Conservation (phyloP, 176 grass and related monocot species). For the Metroxylon sagu region DNA sequence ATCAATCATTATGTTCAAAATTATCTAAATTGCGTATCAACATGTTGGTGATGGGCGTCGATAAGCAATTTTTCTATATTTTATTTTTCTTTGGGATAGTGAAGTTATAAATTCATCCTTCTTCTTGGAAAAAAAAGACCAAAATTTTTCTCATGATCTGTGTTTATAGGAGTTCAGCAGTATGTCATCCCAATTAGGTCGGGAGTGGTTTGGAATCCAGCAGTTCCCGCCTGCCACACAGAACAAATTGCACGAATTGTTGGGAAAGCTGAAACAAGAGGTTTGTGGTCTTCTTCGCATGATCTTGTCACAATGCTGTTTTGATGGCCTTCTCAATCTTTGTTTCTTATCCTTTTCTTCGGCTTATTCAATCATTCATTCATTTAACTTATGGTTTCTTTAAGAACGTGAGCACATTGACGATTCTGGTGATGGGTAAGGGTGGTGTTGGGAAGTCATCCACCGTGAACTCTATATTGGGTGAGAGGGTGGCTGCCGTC, state of each 20-base stretch:
- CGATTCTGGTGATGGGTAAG: slow-evolving; percentile 93
- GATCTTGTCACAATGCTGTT: too few relatives aligned
- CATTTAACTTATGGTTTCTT: slow-evolving; percentile 12
- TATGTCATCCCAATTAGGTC: slow-evolving; percentile 1
- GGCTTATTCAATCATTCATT: background rate
- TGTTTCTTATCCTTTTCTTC: too few relatives aligned
- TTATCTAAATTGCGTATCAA: too few relatives aligned
- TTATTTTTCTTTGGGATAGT: too few relatives aligned
- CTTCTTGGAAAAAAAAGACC: too few relatives aligned
- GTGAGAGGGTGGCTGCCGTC: slow-evolving; percentile 69
- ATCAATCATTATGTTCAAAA: too few relatives aligned
- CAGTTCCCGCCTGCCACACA: slow-evolving; percentile 3
- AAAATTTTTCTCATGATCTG: too few relatives aligned
- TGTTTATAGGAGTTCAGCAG: too few relatives aligned
- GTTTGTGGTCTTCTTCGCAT: background rate
- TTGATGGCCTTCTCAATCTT: too few relatives aligned
- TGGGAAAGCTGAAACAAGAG: slow-evolving; percentile 10
- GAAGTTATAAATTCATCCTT: too few relatives aligned
- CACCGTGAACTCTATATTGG: slow-evolving; percentile 81
- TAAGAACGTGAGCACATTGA: slow-evolving; percentile 82
- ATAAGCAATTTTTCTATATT: too few relatives aligned
- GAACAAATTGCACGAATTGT: slow-evolving; percentile 18
- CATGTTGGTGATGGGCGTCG: too few relatives aligned
- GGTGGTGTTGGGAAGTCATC: slow-evolving; percentile 95
- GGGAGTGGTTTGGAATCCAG: slow-evolving; percentile 5